Evolutionary conservation across 108 stramenopile genomes (phyloP).

Genomic region (Bacterosira constricta): DNA sequence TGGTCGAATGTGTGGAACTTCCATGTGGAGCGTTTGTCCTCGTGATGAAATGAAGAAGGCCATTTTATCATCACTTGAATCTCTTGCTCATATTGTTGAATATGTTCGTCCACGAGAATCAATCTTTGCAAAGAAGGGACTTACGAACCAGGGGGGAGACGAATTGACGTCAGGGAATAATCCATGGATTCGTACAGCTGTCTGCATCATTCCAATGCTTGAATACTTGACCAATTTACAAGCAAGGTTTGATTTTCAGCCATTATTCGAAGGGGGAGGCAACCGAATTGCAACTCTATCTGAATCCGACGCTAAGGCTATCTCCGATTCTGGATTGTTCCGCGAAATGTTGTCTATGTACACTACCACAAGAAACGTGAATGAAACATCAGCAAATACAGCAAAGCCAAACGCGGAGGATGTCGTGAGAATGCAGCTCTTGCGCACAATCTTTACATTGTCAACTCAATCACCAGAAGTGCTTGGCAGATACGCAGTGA

Average conservation of each 20-base stretch:
- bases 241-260: constrained; percentile 44
- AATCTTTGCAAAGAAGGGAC: neutral
- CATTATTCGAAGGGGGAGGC: constrained; percentile 39
- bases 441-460: constrained; percentile 41
- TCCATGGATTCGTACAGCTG: constrained; percentile 29
- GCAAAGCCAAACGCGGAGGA: constrained; percentile 10
- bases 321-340: constrained; percentile 47
- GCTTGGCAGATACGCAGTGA: constrained; percentile 34
- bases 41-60: constrained; percentile 44
- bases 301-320: constrained; percentile 38
- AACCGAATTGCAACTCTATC: constrained; percentile 21
- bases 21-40: constrained; percentile 41
- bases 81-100: constrained; percentile 37
- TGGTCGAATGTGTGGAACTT: constrained; percentile 25
- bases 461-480: constrained; percentile 27
- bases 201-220: constrained; percentile 46
- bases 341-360: constrained; percentile 40
- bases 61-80: constrained; percentile 26
- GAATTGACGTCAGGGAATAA: constrained; percentile 5
- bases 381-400: neutral
- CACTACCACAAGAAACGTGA: constrained; percentile 11
- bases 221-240: constrained; percentile 45
- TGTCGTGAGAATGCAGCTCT: constrained; percentile 35
- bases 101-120: constrained; percentile 20
- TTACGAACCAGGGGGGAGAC: neutral